These are phyloP conservation scores for Hymenoscyphus fructigenus DNA, from an alignment of 2,329 filamentous ascomycete genomes.

Conservation along the genomic window DNA sequence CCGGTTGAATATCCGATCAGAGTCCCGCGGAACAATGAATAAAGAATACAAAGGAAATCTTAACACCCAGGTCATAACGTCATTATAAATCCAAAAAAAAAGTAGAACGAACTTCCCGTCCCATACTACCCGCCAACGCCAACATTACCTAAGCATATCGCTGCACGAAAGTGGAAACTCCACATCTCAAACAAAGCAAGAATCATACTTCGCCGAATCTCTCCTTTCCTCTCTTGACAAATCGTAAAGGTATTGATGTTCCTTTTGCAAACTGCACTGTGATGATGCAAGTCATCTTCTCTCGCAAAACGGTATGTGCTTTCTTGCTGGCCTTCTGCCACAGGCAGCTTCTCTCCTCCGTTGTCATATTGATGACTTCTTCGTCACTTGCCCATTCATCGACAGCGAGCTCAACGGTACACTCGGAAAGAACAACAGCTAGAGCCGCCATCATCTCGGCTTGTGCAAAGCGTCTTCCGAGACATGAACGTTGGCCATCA, in stretches of 20 bases:
- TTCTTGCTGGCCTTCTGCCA: constrained; percentile 19
- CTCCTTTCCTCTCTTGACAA: constrained; percentile 18
- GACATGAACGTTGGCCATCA: constrained; percentile 51
- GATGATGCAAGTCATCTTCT: constrained; percentile 16
- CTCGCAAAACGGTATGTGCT: constrained; percentile 11
- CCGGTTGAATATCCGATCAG: no score
- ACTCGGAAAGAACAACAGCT: constrained; percentile 19
- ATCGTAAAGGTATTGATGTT: constrained; percentile 16
- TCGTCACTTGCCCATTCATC: constrained; percentile 19
- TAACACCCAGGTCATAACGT: no score
- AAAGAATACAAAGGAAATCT: no score
- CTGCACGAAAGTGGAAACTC: background rate
- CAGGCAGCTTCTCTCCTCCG: constrained; percentile 8
- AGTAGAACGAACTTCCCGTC: no score
- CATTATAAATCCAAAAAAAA: no score
- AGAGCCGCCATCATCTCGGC: constrained; percentile 35
- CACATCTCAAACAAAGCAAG: background rate
- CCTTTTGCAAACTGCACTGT: constrained; percentile 17
- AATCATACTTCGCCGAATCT: constrained; percentile 8
- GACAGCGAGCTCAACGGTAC: constrained; percentile 22
- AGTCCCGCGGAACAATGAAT: no score
- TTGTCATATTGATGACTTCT: constrained; percentile 13
- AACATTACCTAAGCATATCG: background rate
- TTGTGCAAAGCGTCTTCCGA: constrained; percentile 36
- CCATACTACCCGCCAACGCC: background rate